These are phyloP conservation scores for Pyrenochaeta sp. DNA, from an alignment of 2,329 filamentous ascomycete species.

Conservation along the genomic window DNA sequence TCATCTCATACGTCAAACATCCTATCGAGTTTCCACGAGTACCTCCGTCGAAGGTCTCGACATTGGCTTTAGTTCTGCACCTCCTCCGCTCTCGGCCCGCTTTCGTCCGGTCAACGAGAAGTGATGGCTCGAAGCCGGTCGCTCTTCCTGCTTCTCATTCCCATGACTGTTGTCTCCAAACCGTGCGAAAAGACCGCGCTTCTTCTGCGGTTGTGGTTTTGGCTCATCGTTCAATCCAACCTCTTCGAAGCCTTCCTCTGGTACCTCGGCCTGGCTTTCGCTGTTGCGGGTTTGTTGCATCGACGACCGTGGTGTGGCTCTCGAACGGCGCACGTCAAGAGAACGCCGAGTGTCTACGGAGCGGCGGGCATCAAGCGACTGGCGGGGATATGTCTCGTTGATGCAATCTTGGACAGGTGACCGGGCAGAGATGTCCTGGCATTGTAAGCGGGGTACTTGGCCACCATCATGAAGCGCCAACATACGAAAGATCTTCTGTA, in stretches of 20 bases:
- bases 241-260: conserved; percentile 88
- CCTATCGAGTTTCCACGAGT: conserved; percentile 35
- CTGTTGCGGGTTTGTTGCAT: conserved; percentile 66
- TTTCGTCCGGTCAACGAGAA: conserved; percentile 78
- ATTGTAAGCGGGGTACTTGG: conserved; percentile 27
- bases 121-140: conserved; percentile 56
- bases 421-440: conserved; percentile 89
- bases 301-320: conserved; percentile 69
- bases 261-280: conserved; percentile 66
- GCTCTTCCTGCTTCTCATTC: conserved; percentile 47
- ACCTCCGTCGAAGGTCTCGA: conserved; percentile 48
- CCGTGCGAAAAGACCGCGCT: conserved; percentile 80
- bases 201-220: conserved; percentile 69
- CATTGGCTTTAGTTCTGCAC: conserved; percentile 75
- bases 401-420: conserved; percentile 73
- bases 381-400: conserved; percentile 63
- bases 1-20: conserved; percentile 5
- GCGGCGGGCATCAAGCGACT: conserved; percentile 66
- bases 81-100: conserved; percentile 71
- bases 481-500: conserved; percentile 94
- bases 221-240: conserved; percentile 84
- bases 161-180: conserved; percentile 69
- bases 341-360: conserved; percentile 79
- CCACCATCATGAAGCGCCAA: conserved; percentile 24
- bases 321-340: conserved; percentile 55